Evolutionary conservation across 2,329 filamentous ascomycete species (phyloP), one percentile per base, ranked within the genome.

Genomic region (Colletotrichum camelliae): DNA sequence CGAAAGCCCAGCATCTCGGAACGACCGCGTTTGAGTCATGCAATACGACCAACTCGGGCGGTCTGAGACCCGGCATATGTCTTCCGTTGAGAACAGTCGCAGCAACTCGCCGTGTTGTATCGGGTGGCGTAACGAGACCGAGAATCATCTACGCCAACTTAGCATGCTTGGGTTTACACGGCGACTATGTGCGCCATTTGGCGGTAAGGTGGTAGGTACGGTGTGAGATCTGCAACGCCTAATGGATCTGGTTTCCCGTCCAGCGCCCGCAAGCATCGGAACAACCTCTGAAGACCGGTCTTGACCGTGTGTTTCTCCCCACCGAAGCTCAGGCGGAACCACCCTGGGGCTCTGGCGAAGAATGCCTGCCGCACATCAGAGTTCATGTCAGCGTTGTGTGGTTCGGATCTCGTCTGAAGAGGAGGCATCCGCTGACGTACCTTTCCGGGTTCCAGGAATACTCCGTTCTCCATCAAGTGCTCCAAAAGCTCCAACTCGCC

Each of bases 271-370:
- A 74, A 37, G 48, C 67, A 52, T 3, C 55, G 18, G 21, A 67
- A 60, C 1, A 74, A 24, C n/a, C 72, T 71, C 37, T 67, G 67
- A 3, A 74, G 35, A 15, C 72, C 72, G 8, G 70, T 31, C 48
- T 72, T 74, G 18, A 61, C 62, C 1, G 67, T 72, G 3, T 74
- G 33, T 27, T 72, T 72, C 35, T 74, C 72, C 15, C 67, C 52
- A 12, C 72, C 72, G 8, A 72, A 72, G 15, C 37, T 67, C 10
- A 76, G 60, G 15, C 74, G 70, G 37, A 74, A 76, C 64, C 65
- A 74, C 16, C 74, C 70, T 6, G 65, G 48, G 1, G 33, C 24
- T 15, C 65, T 52, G 27, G 74, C 60, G 37, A 35, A 68, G 48
- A 69, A 68, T 39, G 66, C 27, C 74, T 76, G 52, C 8, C 1